phyloP scores from a whole-genome alignment of 805 yeast genomes.

The Yamadazyma kitorensis region DNA sequence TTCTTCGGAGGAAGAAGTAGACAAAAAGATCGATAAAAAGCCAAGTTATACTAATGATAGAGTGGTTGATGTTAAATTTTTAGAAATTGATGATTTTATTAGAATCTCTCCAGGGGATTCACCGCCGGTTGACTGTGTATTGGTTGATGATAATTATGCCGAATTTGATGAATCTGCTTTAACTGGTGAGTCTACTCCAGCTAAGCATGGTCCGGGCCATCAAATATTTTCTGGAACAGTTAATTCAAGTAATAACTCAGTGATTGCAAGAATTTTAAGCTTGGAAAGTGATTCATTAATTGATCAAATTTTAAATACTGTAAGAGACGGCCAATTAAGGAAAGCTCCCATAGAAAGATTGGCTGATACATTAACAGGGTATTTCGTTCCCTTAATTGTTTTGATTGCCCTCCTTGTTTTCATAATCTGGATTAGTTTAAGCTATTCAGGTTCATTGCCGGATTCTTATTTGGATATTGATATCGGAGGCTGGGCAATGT shows the following conservation, averaged over 20 bases:
- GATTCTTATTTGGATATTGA: conserved; percentile 55
- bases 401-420: conserved; percentile 60
- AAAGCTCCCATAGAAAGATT: conserved; percentile 71
- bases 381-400: conserved; percentile 70
- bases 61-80: conserved; percentile 37
- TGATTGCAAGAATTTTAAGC: conserved; percentile 55
- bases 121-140: conserved; percentile 57
- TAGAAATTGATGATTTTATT: conserved; percentile 53
- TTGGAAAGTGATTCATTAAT: conserved; percentile 63
- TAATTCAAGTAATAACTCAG: conserved; percentile 54
- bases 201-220: conserved; percentile 56
- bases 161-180: conserved; percentile 61
- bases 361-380: conserved; percentile 67
- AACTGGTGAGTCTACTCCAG: conserved; percentile 63
- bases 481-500: conserved; percentile 71
- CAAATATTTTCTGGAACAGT: conserved; percentile 72
- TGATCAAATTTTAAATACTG: conserved; percentile 67
- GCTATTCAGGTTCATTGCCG: conserved; percentile 54
- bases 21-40: conserved; percentile 16
- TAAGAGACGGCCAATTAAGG: conserved; percentile 68
- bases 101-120: conserved; percentile 54
- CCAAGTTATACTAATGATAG: conserved; percentile 20
- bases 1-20: conserved; percentile 14
- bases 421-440: conserved; percentile 65
- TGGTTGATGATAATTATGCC: conserved; percentile 43